Evolutionary conservation across 2,329 filamentous ascomycete species (phyloP), one percentile per base, ranked within the genome.

Genomic region (Clonostachys sp.): DNA sequence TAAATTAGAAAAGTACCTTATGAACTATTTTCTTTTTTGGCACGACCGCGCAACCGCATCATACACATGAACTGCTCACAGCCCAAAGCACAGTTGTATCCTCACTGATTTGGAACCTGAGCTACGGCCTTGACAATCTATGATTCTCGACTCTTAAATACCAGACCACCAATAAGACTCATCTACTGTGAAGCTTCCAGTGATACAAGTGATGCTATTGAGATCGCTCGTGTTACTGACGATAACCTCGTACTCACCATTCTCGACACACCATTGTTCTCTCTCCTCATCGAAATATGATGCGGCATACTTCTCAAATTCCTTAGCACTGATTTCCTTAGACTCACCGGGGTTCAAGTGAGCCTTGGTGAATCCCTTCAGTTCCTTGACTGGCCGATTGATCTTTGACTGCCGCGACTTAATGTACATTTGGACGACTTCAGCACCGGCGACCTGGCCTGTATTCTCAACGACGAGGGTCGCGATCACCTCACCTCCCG

Each of bases 101-200:
- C 20, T 20, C 20, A 20, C 20, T 20, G 20, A 20, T 20, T 20
- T 20, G 20, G 20, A 6, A 20, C 20, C 20, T 20, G 20, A 5
- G 20, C 20, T 20, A 20, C 20, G 20, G 20, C 5, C 20, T 20
- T 20, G 20, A 20, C 20, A 20, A 20, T 20, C 20, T 20, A 20
- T 20, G 20, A 6, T 20, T 20, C 20, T 20, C 20, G 20, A 20
- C 20, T 20, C 20, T 20, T 61, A 86, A 50, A 88, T 50, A 0
- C 85, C 84, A 48, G 74, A 75, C 86, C 86, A 89, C 74, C 81
- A 87, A 51, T 74, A 76, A 3, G 82, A 83, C 70, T 83, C 77
- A 14, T 63, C 64, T 14, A 89, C 74, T 45, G 66, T 71, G 60
- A 89, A 84, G 0, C 64, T 66, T 0, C 66, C 75, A 5, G 68